These are phyloP conservation scores for Zygosaccharomyces rouxii DNA, from an alignment of 805 yeast genomes.

Conservation along the genomic window DNA sequence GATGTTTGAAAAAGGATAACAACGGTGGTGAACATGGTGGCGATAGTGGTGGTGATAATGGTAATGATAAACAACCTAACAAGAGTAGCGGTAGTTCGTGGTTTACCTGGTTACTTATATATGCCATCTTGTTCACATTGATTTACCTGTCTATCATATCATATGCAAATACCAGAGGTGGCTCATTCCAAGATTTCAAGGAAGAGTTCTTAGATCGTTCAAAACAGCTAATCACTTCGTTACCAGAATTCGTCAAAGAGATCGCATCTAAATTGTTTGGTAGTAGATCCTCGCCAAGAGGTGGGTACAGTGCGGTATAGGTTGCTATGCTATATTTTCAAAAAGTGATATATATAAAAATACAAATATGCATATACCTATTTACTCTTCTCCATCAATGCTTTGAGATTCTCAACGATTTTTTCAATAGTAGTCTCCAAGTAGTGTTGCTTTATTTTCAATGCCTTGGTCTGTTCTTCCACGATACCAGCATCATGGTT, in stretches of 20 bases:
- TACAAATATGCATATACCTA: neutral
- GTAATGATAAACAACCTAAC: conserved; percentile 28
- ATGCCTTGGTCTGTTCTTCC: conserved; percentile 54
- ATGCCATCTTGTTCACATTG: conserved; percentile 62
- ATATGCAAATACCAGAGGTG: conserved; percentile 69
- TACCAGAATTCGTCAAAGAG: conserved; percentile 67
- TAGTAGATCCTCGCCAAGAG: conserved; percentile 49
- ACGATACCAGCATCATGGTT: conserved; percentile 49
- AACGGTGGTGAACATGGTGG: conserved; percentile 21
- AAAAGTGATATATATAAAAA: conserved; percentile 11
- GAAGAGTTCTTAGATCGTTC: conserved; percentile 71
- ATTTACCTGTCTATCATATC: conserved; percentile 64
- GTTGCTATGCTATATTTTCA: neutral
- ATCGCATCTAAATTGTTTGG: conserved; percentile 63
- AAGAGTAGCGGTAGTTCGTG: conserved; percentile 36
- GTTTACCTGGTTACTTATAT: conserved; percentile 79
- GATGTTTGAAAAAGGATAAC: conserved; percentile 38
- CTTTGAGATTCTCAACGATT: conserved; percentile 59
- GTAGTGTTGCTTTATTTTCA: conserved; percentile 66
- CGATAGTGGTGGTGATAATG: conserved; percentile 20
- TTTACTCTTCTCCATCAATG: conserved; percentile 30
- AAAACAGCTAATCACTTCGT: conserved; percentile 49
- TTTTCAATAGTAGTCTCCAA: conserved; percentile 73
- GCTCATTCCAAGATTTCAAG: conserved; percentile 60
- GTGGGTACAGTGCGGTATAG: conserved; percentile 91